Base-by-base conservation (phyloP, 768 basidiomycete genomes). In the Botryobasidium botryosum region DNA sequence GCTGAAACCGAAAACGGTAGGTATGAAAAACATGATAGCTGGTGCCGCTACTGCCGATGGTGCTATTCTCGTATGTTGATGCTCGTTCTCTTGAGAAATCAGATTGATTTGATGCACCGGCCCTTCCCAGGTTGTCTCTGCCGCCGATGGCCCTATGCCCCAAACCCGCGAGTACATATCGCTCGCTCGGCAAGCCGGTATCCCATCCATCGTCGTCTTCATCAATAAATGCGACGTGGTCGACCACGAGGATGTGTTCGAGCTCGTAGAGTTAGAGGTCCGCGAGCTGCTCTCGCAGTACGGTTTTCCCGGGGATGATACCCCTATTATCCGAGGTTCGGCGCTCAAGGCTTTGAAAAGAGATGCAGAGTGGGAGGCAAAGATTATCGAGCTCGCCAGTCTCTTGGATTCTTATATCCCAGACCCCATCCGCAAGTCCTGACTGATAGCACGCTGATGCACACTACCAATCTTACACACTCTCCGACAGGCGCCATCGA, bases 181-280 rank as follows among this genome's bases (percentile, higher is more conserved):
- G 43, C 77, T 99, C 39, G 92, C 92, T 54, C 85, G 88, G 57
- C 94, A 99, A 67, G 91, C 97, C 52, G 94, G 94, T 52, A 82
- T 99, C 59, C 88, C 91, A 66, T 83, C 79, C 62, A 75, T 99
- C 29, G 88, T 97, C 47, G 94, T 99, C 53, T 99, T 94, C 70
- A 90, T 99, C 64, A 99, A 99, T 81, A 99, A 99, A 66, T 79
- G 97, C 49, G 94, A 99, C 66, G 75, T 80, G 68, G 83, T 97
- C 48, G 75, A 80, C 50, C 94, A 99, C 71, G 76, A 80, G 5
- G 94, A 99, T 70, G 94, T 99, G 90, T 68, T 97, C 46, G 88
- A 94, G 67, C 80, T 99, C 48, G 94, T 99, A 49, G 94, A 99
- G 55, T 96, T 99, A 91, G 94, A 99, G 72, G 97, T 99, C 79